Evolutionary conservation across 106 monocot species (phyloP).

Genomic region (Dendrobium catenatum): DNA sequence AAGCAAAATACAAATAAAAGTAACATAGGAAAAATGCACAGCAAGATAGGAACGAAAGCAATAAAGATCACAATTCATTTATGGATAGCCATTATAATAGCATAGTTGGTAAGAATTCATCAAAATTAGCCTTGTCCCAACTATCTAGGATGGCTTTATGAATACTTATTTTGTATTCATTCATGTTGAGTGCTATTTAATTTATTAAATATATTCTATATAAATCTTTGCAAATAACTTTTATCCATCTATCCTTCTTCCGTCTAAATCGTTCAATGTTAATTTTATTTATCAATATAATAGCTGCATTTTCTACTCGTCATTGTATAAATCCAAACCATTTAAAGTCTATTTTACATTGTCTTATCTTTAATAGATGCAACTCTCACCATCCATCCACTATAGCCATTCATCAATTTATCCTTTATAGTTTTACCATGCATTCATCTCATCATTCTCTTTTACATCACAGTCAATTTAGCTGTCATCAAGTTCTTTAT

Average conservation of each 20-base stretch:
- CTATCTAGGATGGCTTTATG: no score
- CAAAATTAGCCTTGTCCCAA: no score
- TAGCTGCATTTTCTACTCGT: neutral
- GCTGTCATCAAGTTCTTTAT: neutral
- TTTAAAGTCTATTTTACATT: neutral
- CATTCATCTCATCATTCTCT: neutral
- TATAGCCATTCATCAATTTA: neutral
- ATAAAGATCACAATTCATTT: neutral
- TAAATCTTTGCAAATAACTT: neutral
- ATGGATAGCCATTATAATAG: no score
- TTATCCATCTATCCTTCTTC: neutral
- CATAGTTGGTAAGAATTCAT: no score
- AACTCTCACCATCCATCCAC: neutral
- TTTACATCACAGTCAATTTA: neutral
- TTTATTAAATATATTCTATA: neutral
- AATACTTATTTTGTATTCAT: neutral
- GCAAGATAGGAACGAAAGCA: neutral
- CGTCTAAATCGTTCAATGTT: neutral
- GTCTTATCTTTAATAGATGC: neutral
- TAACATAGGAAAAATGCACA: neutral
- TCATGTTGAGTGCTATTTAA: neutral
- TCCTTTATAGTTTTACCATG: neutral
- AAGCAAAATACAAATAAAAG: neutral
- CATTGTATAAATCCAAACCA: neutral
- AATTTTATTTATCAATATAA: neutral